Evolutionary conservation across 2,329 filamentous ascomycete genomes (phyloP), one percentile per base, ranked within the genome.

Genomic region (Penicillium freii): DNA sequence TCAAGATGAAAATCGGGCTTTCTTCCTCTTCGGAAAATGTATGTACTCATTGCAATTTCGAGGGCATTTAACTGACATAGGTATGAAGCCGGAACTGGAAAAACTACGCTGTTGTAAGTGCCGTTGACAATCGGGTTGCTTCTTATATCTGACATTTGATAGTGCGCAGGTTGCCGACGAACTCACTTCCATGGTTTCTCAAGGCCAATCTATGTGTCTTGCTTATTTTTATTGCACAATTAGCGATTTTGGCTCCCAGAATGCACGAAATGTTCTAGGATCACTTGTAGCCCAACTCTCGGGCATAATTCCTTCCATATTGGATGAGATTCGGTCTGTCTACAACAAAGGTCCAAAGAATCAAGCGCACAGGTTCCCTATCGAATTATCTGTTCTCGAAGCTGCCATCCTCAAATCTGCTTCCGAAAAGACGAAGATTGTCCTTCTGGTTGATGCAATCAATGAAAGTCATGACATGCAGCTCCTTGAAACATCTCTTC

Each of bases 221-320:
- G 62, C 60, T 5, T 65, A 65, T 36, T 65, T 65, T 38, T 65
- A 65, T 21, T 64, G 62, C 39, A 57, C 63, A 15, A 60, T 64
- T 21, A 49, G 56, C 39, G 51, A 64, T 19, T 48, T 59, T 17
- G 60, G 55, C 11, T 64, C 63, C 25, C 62, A 64, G 31, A 29
- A 34, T 9, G 47, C 54, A 10, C 44, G 44, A 11, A 63, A 64
- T 42, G 47, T 63, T 3, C 43, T 65, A 4, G 63, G 62, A 44
- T 65, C 63, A 10, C 25, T 65, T 17, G 62, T 63, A 17, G 58
- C 54, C n/a, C 63, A 65, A 31, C 49, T 65, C 0, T 60, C 63
- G 5, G 44, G 44, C 5, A 49, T 49, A 6, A 25, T 56, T 1
- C 52, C 54, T 9, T 59, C 53, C 1, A 62, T 64, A 13, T 45